Conservation (phyloP, 2,329 filamentous ascomycete genomes). For the Rachicladosporium sp. region DNA sequence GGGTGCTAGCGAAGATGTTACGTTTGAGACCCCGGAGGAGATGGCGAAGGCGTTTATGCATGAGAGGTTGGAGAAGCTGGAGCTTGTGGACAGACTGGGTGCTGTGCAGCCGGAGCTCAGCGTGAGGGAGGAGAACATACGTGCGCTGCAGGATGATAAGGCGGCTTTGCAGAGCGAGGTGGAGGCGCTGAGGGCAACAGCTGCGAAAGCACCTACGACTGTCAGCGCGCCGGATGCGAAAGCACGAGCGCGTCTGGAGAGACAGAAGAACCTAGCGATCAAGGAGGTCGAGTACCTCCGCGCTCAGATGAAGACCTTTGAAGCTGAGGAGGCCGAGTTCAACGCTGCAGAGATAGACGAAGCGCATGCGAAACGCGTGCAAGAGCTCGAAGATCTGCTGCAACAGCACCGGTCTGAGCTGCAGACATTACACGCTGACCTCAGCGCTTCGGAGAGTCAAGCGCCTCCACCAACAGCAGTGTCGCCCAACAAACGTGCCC, state of each 20-base stretch:
- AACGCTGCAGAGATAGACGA: constrained; percentile 68
- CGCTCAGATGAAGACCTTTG: constrained; percentile 75
- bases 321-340: constrained; percentile 79
- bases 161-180: constrained; percentile 52
- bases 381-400: constrained; percentile 72
- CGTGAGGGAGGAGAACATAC: constrained; percentile 65
- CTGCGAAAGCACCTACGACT: constrained; percentile 25
- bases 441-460: constrained; percentile 49
- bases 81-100: constrained; percentile 70
- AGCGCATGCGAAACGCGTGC: constrained; percentile 59
- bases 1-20: constrained; percentile 45
- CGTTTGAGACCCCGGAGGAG: constrained; percentile 80
- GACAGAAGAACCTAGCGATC: constrained; percentile 70
- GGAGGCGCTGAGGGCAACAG: constrained; percentile 48
- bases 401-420: constrained; percentile 78
- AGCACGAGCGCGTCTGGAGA: constrained; percentile 62
- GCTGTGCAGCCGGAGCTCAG: constrained; percentile 63
- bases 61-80: constrained; percentile 67
- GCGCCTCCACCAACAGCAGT: constrained; percentile 48
- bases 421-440: constrained; percentile 57
- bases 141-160: constrained; percentile 58
- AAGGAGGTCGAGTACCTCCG: constrained; percentile 93
- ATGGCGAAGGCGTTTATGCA: constrained; percentile 74
- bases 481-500: constrained; percentile 30
- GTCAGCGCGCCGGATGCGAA: constrained; percentile 41